phyloP scores from a whole-genome alignment of 208 protist genomes.

The Trypanosoma rangeli region DNA sequence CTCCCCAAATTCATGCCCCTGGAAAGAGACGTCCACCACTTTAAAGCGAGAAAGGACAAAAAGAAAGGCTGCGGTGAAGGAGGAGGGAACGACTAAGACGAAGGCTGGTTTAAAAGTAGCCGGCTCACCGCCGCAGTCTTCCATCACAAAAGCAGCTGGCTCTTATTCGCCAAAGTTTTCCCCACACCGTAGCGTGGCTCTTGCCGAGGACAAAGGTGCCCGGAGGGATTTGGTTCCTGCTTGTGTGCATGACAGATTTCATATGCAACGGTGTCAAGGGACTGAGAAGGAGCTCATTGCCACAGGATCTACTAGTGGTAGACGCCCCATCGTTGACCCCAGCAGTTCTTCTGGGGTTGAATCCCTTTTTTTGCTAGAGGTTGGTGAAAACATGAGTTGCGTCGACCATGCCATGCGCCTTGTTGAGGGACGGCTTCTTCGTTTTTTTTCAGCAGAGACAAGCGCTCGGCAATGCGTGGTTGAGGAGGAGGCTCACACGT shows the following conservation, averaged over 20 bases:
- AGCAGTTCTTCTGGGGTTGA: background rate
- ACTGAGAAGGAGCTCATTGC: background rate
- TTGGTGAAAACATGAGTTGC: background rate
- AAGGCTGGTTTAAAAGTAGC: background rate
- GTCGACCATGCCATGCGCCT: constrained; percentile 1
- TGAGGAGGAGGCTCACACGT: background rate
- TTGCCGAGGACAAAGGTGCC: background rate
- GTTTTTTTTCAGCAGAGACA: constrained; percentile 19
- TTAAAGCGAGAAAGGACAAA: background rate
- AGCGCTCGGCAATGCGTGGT: background rate
- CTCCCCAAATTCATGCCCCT: background rate
- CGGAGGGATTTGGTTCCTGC: background rate
- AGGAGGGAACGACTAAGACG: background rate
- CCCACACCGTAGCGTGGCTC: background rate
- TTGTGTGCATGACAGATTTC: background rate
- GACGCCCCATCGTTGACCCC: background rate
- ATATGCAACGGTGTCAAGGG: background rate
- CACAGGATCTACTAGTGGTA: background rate
- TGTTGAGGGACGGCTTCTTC: constrained; percentile 7
- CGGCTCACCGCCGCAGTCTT: background rate
- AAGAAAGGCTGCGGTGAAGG: background rate
- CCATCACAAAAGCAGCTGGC: background rate
- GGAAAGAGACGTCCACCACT: background rate
- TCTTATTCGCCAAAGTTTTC: background rate
- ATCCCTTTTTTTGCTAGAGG: background rate